phyloP scores from a whole-genome alignment of 768 basidiomycete genomes.

The Porphyrellus cyaneotinctus region DNA sequence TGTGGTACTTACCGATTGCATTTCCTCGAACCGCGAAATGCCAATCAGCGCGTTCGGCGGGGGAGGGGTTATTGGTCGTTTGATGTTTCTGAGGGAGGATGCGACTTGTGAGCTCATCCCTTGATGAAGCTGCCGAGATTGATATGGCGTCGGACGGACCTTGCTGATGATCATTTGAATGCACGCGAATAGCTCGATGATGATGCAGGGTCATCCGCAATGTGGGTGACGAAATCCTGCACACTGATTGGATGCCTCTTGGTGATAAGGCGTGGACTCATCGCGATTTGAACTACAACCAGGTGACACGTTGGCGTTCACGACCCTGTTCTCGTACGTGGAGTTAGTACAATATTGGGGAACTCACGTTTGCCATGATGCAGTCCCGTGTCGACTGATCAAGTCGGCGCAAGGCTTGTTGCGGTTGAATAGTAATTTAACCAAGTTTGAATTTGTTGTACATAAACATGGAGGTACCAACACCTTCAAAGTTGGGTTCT shows the following conservation, averaged over 20 bases:
- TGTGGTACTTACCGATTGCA: constrained; percentile 33
- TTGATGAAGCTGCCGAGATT: neutral
- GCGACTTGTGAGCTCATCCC: neutral
- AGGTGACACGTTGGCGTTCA: neutral
- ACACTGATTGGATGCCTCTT: no score
- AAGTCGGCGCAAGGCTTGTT: neutral
- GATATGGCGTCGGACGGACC: neutral
- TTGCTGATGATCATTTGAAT: no score
- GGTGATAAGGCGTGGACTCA: no score
- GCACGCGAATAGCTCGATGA: no score
- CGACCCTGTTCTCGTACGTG: neutral
- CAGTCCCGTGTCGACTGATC: neutral
- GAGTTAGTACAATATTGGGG: neutral
- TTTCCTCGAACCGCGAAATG: constrained; percentile 40
- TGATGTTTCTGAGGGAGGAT: constrained; percentile 25
- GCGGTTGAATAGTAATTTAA: no score
- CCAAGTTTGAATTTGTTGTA: no score
- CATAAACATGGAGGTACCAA: no score
- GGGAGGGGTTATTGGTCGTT: constrained; percentile 6
- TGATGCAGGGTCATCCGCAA: no score
- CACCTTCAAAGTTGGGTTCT: no score
- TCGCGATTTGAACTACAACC: no score
- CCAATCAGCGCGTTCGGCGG: constrained; percentile 20
- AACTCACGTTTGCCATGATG: neutral
- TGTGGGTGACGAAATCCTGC: no score